Conservation (phyloP, 176 grass and related monocot species). For the Oryza glaberrima region DNA sequence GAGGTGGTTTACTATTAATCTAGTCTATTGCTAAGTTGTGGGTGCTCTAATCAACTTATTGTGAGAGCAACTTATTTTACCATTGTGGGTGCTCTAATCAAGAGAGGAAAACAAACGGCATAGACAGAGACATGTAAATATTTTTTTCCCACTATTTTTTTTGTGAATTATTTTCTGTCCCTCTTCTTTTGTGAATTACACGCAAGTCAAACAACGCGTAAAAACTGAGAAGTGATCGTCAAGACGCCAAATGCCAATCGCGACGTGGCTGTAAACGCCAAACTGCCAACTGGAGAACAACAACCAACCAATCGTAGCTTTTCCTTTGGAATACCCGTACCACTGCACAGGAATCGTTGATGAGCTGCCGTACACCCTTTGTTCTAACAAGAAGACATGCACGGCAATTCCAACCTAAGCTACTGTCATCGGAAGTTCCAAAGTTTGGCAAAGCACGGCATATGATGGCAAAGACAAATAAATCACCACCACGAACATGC, state of each 20-base stretch:
- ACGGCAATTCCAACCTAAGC: slow-evolving; percentile 16
- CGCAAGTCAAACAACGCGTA: too few relatives aligned
- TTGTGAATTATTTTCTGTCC: too few relatives aligned
- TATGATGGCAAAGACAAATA: slow-evolving; percentile 22
- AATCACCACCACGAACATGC: not conserved
- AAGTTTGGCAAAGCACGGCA: slow-evolving; percentile 17
- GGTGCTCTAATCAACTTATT: too few relatives aligned
- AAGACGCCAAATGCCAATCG: not conserved
- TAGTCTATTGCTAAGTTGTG: too few relatives aligned
- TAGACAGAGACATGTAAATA: not conserved
- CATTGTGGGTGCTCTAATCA: too few relatives aligned
- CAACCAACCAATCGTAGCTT: not conserved
- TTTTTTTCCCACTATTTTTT: too few relatives aligned
- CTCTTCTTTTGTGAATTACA: not conserved
- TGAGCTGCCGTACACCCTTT: not conserved
- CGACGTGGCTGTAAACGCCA: not conserved
- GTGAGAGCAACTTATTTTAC: too few relatives aligned
- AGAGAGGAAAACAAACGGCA: not conserved
- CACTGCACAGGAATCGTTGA: slow-evolving; percentile 2
- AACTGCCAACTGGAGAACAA: slow-evolving; percentile 36
- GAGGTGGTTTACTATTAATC: too few relatives aligned
- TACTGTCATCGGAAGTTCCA: slow-evolving; percentile 12
- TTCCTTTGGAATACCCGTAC: slow-evolving; percentile 29
- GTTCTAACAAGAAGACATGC: slow-evolving; percentile 17
- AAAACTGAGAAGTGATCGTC: not conserved